Conservation (phyloP, 2,329 filamentous ascomycete genomes). For the Curvularia hawaiiensis region DNA sequence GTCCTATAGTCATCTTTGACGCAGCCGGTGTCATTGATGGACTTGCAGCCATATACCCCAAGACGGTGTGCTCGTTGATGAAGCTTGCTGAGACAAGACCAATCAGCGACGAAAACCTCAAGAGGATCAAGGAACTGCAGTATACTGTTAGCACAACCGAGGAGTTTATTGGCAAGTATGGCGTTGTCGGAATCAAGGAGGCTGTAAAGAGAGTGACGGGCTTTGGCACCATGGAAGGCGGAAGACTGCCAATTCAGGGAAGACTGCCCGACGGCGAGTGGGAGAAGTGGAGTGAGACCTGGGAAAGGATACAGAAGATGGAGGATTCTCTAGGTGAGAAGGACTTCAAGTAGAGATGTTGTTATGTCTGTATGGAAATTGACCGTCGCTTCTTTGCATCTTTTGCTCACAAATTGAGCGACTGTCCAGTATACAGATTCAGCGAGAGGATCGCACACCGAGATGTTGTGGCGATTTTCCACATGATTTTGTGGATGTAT, state of each 20-base stretch:
- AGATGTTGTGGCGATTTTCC: not conserved
- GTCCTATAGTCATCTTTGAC: conserved; percentile 66
- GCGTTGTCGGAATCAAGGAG: conserved; percentile 70
- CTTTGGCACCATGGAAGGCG: conserved; percentile 64
- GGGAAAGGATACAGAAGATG: conserved; percentile 40
- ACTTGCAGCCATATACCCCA: conserved; percentile 68
- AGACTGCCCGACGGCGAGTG: conserved; percentile 65
- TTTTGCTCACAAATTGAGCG: not conserved
- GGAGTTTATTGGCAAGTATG: conserved; percentile 64
- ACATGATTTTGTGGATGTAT: no score
- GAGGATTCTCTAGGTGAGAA: conserved; percentile 38
- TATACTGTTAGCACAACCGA: conserved; percentile 66
- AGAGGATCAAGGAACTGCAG: conserved; percentile 62
- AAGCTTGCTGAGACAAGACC: conserved; percentile 52
- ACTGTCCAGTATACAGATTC: not conserved
- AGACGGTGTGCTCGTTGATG: conserved; percentile 64
- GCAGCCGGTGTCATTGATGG: conserved; percentile 71
- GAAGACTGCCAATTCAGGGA: conserved; percentile 62
- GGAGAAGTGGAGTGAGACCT: conserved; percentile 49
- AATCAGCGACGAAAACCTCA: conserved; percentile 44
- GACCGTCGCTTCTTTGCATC: not conserved
- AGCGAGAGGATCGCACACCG: no score
- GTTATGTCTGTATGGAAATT: not conserved
- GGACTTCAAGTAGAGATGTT: conserved; percentile 25
- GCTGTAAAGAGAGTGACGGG: conserved; percentile 63